Conservation (phyloP, 2,329 filamentous ascomycete genomes). For the Cladosporium velox region DNA sequence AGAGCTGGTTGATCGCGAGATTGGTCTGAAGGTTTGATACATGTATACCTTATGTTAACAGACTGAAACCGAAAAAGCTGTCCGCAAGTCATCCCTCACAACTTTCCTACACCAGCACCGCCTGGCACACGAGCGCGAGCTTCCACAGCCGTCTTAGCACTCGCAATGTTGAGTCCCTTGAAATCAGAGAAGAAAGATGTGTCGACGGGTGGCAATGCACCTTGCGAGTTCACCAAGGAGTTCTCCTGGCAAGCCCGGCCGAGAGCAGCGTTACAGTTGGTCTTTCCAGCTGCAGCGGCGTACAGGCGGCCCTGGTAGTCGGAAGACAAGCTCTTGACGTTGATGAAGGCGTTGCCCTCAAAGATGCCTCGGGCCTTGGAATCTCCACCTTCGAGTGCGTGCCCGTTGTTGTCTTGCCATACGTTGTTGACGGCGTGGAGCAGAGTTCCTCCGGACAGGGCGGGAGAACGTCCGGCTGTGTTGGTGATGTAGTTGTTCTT, state of each 20-base stretch:
- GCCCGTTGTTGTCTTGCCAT: conserved; percentile 55
- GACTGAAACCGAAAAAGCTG: background rate
- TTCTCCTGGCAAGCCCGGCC: conserved; percentile 18
- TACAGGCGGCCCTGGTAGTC: conserved; percentile 1
- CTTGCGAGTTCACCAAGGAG: background rate
- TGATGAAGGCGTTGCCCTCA: conserved; percentile 20
- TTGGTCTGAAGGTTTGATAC: too few species aligned
- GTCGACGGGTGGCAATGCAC: background rate
- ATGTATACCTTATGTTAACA: background rate
- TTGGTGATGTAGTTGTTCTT: conserved; percentile 33
- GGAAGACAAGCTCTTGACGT: conserved; percentile 1
- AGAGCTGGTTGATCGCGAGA: too few species aligned
- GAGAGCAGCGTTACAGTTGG: conserved; percentile 3
- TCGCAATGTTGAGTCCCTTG: background rate
- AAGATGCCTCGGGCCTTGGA: conserved; percentile 29
- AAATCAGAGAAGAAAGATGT: conserved; percentile 1
- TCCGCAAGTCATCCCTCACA: background rate
- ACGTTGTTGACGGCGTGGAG: conserved; percentile 63
- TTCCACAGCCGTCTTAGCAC: background rate
- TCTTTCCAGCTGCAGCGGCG: background rate
- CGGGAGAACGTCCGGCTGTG: conserved; percentile 4
- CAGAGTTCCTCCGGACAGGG: conserved; percentile 58
- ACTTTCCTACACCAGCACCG: background rate
- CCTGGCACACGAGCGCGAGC: background rate
- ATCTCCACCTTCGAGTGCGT: conserved; percentile 54